Evolutionary conservation across 768 basidiomycete species (phyloP).

Genomic region (Pleurotus sapidus): DNA sequence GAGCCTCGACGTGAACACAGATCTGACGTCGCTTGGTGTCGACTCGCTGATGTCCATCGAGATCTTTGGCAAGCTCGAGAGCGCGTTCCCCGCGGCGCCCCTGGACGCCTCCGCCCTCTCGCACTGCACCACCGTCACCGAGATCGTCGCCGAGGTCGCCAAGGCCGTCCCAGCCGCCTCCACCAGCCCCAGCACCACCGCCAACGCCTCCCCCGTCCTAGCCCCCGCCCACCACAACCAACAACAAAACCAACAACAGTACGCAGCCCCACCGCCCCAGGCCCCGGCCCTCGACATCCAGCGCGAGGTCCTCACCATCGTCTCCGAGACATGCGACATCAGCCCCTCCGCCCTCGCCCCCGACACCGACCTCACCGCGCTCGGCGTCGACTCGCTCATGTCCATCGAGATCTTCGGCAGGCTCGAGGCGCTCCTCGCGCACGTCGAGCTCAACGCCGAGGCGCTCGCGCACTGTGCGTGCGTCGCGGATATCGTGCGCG

Average conservation of each 20-base stretch:
- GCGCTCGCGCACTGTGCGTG: conserved; percentile 32
- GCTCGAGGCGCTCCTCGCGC: conserved; percentile 33
- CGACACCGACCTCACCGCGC: conserved; percentile 41
- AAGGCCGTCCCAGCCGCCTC: background rate
- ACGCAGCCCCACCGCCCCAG: no score
- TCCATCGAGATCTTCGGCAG: conserved; percentile 51
- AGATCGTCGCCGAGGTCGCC: conserved; percentile 29
- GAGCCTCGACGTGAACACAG: conserved; percentile 29
- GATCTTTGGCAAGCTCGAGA: conserved; percentile 36
- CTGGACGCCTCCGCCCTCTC: conserved; percentile 28
- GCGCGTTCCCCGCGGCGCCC: conserved; percentile 27
- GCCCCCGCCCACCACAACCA: background rate
- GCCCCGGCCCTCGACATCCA: conserved; percentile 16
- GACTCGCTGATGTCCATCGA: conserved; percentile 71
- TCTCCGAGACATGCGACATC: conserved; percentile 41
- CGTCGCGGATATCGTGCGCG: conserved; percentile 30
- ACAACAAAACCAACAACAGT: no score
- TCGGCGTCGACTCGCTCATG: conserved; percentile 66
- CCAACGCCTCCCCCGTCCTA: background rate
- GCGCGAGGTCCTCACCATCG: conserved; percentile 28
- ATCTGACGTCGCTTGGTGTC: conserved; percentile 56
- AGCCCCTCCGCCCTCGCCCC: conserved; percentile 29
- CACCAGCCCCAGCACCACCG: background rate
- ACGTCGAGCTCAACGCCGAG: conserved; percentile 23
- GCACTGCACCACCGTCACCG: conserved; percentile 30